These are phyloP conservation scores for Oenanthe javanica DNA, from an alignment of 140 eudicot genomes.

Conservation along the genomic window DNA sequence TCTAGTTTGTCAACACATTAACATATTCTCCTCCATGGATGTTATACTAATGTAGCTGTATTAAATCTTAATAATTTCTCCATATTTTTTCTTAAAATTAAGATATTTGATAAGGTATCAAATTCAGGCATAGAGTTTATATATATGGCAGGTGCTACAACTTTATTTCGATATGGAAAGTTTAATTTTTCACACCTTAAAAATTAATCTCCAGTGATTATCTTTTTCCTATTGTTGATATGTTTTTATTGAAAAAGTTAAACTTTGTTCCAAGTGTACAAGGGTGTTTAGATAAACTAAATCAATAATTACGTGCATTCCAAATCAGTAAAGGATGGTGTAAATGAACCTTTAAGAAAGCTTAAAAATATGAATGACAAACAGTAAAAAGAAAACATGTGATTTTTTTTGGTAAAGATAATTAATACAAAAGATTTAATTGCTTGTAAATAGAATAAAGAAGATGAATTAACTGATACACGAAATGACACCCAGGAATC, in stretches of 20 bases:
- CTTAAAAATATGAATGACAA: not conserved
- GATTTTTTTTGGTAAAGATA: not conserved
- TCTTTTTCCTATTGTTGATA: not conserved
- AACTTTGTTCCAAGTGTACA: not conserved
- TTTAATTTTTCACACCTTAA: too few species aligned
- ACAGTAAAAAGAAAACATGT: not conserved
- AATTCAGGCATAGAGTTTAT: too few species aligned
- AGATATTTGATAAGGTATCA: too few species aligned
- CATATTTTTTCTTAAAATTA: too few species aligned
- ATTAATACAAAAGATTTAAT: not conserved
- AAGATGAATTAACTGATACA: not conserved
- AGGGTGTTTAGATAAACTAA: not conserved
- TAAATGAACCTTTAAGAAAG: not conserved
- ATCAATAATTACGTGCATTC: not conserved
- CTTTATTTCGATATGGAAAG: too few species aligned
- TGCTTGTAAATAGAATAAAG: not conserved
- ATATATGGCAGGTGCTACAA: too few species aligned
- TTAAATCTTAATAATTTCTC: too few species aligned
- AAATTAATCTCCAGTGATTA: too few species aligned
- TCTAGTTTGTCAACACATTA: too few species aligned
- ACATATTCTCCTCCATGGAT: too few species aligned
- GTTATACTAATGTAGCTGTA: too few species aligned
- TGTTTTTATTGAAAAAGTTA: not conserved
- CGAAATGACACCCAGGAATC: not conserved
- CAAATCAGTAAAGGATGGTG: not conserved